A percentile compares a stretch with the other conserved stretches of the same genome.
Conservation (phyloP, 257 asterid genomes). For the Ophiorrhiza pumila region DNA sequence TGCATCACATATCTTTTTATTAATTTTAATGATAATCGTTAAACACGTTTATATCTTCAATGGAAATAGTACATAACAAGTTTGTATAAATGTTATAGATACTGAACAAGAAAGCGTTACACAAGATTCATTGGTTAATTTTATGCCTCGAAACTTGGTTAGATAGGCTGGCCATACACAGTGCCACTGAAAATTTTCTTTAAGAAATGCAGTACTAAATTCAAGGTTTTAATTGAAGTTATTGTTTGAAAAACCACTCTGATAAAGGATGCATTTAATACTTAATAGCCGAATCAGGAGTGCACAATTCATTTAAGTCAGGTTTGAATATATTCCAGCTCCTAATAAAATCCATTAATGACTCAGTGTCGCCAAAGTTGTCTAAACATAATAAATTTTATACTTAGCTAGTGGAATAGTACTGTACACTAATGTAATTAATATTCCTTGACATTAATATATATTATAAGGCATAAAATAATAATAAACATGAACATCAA, state of each 20-base stretch:
- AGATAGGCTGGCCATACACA: neutral
- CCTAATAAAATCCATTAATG: constrained; percentile 3
- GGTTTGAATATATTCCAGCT: constrained; percentile 14
- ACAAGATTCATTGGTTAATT: too few relatives aligned
- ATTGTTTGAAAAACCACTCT: neutral
- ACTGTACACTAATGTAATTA: too few relatives aligned
- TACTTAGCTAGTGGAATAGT: too few relatives aligned
- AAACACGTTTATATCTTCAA: too few relatives aligned
- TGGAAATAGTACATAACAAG: too few relatives aligned
- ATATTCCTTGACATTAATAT: neutral
- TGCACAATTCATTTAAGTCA: constrained; percentile 14
- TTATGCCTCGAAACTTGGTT: neutral
- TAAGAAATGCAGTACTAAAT: neutral
- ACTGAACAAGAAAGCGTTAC: too few relatives aligned
- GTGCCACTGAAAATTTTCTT: neutral
- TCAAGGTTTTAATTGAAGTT: neutral
- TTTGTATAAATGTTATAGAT: too few relatives aligned
- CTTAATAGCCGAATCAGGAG: constrained; percentile 4
- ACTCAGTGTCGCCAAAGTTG: constrained; percentile 14
- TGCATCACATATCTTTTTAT: too few relatives aligned
- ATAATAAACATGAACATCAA: too few relatives aligned
- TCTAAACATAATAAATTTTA: constrained; percentile 5
- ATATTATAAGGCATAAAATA: too few relatives aligned
- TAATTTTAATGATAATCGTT: too few relatives aligned
- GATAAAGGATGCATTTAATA: constrained; percentile 8